Conservation (phyloP, 208 protist genomes). For the Acanthamoeba polyphaga region DNA sequence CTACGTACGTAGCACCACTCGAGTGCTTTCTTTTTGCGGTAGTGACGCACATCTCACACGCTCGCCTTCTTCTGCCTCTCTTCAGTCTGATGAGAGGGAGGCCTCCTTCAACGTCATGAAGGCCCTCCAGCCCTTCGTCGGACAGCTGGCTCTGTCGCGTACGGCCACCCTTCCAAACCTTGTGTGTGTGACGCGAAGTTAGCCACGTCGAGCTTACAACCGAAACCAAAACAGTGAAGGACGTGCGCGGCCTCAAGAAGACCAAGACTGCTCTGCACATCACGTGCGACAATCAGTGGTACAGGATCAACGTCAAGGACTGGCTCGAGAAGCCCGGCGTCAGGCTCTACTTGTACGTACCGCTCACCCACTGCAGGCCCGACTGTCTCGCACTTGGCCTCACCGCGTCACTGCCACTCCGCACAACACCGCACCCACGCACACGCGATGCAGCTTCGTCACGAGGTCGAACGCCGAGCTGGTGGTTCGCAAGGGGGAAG, state of each 20-base stretch:
- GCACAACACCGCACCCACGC: background rate
- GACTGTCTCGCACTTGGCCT: background rate
- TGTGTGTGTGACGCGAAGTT: background rate
- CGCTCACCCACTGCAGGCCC: too few relatives aligned
- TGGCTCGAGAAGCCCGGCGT: constrained; percentile 5
- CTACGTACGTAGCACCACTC: background rate
- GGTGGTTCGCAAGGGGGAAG: background rate
- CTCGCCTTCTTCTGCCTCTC: background rate
- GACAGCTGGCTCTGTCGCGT: background rate
- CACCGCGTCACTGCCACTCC: background rate
- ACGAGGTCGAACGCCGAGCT: constrained; percentile 16
- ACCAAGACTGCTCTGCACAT: background rate
- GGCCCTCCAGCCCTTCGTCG: constrained; percentile 20
- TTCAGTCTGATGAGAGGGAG: background rate
- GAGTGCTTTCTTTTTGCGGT: too few relatives aligned
- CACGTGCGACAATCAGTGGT: constrained; percentile 37
- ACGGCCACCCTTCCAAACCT: background rate
- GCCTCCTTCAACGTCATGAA: background rate
- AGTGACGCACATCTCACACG: too few relatives aligned
- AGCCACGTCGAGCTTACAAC: background rate
- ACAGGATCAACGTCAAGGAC: background rate
- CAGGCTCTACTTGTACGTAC: background rate
- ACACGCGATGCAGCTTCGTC: background rate
- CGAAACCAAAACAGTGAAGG: background rate
- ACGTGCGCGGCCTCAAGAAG: constrained; percentile 9